These are phyloP conservation scores for Escallonia herrerae DNA, from an alignment of 129 eudicot species.

Conservation along the genomic window DNA sequence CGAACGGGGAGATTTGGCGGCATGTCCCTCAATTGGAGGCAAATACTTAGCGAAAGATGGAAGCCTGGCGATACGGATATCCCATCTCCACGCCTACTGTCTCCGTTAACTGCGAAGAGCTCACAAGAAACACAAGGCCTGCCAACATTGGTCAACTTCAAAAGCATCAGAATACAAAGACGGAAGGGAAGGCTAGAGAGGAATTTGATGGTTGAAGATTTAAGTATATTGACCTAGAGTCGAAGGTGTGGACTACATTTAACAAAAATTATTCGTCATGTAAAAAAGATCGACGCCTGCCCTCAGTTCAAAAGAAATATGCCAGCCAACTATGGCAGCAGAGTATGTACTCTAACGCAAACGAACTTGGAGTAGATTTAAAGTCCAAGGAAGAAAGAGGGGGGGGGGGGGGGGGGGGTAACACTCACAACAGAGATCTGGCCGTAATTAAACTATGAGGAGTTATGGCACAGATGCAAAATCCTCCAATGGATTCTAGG, in stretches of 20 bases:
- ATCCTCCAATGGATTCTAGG: neutral
- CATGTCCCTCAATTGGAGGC: conserved; percentile 59
- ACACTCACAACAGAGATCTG: too few species aligned
- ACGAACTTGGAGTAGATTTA: too few species aligned
- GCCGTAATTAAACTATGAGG: too few species aligned
- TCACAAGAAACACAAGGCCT: conserved; percentile 61
- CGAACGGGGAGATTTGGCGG: conserved; percentile 28
- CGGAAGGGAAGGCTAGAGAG: neutral
- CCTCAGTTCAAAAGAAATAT: too few species aligned
- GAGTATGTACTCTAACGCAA: too few species aligned
- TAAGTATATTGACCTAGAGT: conserved; percentile 5
- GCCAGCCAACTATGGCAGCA: too few species aligned
- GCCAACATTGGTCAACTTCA: conserved; percentile 15
- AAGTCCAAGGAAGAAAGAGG: too few species aligned
- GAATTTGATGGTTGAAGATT: neutral
- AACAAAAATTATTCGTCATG: too few species aligned
- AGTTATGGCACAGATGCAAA: neutral
- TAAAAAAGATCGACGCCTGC: too few species aligned
- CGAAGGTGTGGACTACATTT: neutral
- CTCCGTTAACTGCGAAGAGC: conserved; percentile 44
- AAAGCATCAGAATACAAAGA: conserved; percentile 1
- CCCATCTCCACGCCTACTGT: conserved; percentile 35
- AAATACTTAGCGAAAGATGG: conserved; percentile 54
- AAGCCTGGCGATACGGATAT: conserved; percentile 36
- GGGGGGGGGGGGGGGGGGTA: too few species aligned